These are phyloP conservation scores for Pythium aristosporum DNA, from an alignment of 352 stramenopile species.

Conservation along the genomic window DNA sequence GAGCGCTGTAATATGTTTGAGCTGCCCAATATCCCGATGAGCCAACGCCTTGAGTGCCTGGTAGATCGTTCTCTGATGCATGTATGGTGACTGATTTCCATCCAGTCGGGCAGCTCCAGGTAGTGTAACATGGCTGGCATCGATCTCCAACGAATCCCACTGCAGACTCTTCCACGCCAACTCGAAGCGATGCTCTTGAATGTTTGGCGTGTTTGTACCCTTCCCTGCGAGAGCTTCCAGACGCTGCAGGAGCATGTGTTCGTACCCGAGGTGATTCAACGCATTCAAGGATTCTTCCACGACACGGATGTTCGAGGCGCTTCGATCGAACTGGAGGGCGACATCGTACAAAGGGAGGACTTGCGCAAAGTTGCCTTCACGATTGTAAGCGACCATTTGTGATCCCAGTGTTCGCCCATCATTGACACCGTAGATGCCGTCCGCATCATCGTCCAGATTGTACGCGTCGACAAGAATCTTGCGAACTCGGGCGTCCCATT, in stretches of 20 bases:
- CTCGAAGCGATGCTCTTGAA: slow-evolving; percentile 69
- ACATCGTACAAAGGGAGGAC: slow-evolving; percentile 76
- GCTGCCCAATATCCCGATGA: slow-evolving; percentile 43
- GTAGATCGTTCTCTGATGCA: slow-evolving; percentile 57
- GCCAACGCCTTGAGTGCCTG: slow-evolving; percentile 57
- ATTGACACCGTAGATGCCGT: slow-evolving; percentile 80
- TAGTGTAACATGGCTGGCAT: background rate
- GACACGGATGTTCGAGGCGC: background rate
- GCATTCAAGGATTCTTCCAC: slow-evolving; percentile 59
- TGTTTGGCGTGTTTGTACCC: slow-evolving; percentile 14
- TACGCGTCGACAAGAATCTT: slow-evolving; percentile 68
- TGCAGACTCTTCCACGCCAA: slow-evolving; percentile 79
- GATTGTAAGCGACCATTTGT: slow-evolving; percentile 72
- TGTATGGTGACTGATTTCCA: slow-evolving; percentile 26
- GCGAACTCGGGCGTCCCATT: slow-evolving; percentile 34
- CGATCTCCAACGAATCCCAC: slow-evolving; percentile 49
- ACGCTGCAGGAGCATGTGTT: slow-evolving; percentile 66
- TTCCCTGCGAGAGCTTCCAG: slow-evolving; percentile 33
- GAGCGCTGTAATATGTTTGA: slow-evolving; percentile 33
- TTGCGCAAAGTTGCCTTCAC: slow-evolving; percentile 56
- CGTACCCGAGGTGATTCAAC: slow-evolving; percentile 66
- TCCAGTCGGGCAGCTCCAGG: slow-evolving; percentile 1
- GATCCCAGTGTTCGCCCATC: slow-evolving; percentile 68
- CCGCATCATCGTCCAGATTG: slow-evolving; percentile 57
- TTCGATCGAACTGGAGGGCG: slow-evolving; percentile 47